Base-by-base conservation (phyloP, 352 stramenopile genomes). In the Phytophthora foliorum region DNA sequence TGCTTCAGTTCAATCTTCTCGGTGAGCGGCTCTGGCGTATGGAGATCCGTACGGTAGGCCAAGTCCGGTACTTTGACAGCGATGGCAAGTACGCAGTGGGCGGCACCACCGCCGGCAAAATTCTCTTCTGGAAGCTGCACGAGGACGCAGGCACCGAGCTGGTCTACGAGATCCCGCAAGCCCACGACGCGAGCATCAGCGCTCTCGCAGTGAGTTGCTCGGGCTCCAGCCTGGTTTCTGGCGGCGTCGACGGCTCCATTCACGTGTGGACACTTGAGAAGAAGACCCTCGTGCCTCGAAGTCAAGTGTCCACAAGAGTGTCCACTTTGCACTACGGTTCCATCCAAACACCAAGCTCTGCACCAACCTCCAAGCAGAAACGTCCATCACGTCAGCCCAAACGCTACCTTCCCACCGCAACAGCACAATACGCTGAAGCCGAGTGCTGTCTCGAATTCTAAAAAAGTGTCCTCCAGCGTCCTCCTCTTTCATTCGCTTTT, bases 71-170 rank as follows among this genome's bases (percentile, higher is more conserved):
- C 44, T 90, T 94, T 36, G 84, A 90, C 24, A 93, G 82, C 19
- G 83, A 94, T 55, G 87, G 87, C 5, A 77, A 81, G 38, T 93
- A 87, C 39, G 87, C 84, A 2, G 77, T 94, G 4, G 86, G 84
- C 6, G 83, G 87, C 17, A 92, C 83, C 6, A 88, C 82, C 1
- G 79, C 80, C 27, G 87, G 84, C 17, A 77, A 75, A 24, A 58
- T 92, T 25, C 74, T 91, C 17, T 91, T 93, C 57, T 93, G 85
- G 87, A 87, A 89, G 51, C 49, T 93, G 17, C 74, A 84, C 45
- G 67, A 81, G 7, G 39, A 62, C 9, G 25, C 49, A 34, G 84
- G 77, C 8, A 77, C 73, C 1, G 80, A 88, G 27, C 42, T 87
- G n/a, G 63, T 92, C 10, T 91, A 80, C 45, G 76, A 89, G 31